phyloP scores from a whole-genome alignment of 805 yeast genomes.

The Scheffersomyces coipomensis region DNA sequence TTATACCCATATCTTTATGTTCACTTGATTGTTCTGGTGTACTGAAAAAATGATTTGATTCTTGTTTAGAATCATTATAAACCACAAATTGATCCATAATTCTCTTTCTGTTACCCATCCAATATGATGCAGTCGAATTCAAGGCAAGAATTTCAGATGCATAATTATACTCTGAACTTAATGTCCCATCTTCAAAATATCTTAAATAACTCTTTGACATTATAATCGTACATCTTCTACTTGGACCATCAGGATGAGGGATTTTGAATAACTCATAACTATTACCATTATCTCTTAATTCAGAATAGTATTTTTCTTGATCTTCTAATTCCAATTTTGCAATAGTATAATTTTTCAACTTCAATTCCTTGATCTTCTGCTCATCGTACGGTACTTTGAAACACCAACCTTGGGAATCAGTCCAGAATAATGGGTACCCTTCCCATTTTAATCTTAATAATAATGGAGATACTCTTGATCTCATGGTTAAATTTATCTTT shows the following conservation, averaged over 20 bases:
- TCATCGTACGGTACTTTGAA: constrained; percentile 57
- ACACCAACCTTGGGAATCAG: constrained; percentile 83
- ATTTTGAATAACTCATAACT: constrained; percentile 57
- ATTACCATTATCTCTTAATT: constrained; percentile 19
- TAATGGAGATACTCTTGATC: constrained; percentile 75
- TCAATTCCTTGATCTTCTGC: constrained; percentile 22
- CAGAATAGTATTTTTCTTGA: constrained; percentile 17
- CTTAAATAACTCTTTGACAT: constrained; percentile 74
- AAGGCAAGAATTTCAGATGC: constrained; percentile 79
- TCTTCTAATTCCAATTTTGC: constrained; percentile 30
- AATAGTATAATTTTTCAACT: constrained; percentile 36
- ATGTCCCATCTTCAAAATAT: constrained; percentile 68
- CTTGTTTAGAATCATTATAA: constrained; percentile 28
- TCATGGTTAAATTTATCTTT: constrained; percentile 60
- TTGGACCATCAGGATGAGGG: constrained; percentile 87
- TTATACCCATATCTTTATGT: constrained; percentile 56
- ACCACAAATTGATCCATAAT: constrained; percentile 86
- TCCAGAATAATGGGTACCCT: constrained; percentile 78
- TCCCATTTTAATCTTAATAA: constrained; percentile 83
- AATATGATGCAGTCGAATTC: constrained; percentile 80
- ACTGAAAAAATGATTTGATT: constrained; percentile 18
- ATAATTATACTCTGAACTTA: constrained; percentile 66
- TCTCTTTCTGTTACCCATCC: constrained; percentile 89
- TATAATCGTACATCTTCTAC: constrained; percentile 67
- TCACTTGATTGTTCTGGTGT: constrained; percentile 19